These are phyloP conservation scores for Sicyos edulis DNA, from an alignment of 306 rosid species.

Conservation along the genomic window DNA sequence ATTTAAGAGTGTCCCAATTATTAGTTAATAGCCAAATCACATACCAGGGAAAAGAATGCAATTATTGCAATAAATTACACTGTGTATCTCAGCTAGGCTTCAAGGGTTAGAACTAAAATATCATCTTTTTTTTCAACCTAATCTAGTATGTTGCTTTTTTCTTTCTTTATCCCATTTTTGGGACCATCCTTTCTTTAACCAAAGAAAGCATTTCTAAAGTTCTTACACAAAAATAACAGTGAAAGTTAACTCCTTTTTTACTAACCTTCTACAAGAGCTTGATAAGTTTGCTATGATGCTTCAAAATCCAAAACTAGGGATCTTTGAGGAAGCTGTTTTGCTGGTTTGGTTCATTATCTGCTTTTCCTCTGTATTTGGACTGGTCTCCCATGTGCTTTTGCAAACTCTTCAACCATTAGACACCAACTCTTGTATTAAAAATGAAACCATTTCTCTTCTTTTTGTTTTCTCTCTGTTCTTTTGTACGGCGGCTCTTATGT, in stretches of 20 bases:
- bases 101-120: neutral
- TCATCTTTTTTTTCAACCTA: neutral
- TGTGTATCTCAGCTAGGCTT: neutral
- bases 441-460: neutral
- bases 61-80: constrained; percentile 5
- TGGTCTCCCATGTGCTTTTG: constrained; percentile 4
- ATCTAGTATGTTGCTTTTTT: neutral
- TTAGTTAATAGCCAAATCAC: no score
- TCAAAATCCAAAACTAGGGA: neutral
- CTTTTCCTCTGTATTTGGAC: neutral
- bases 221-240: no score
- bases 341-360: neutral
- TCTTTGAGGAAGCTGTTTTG: constrained; percentile 1
- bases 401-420: neutral
- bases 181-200: neutral
- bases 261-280: neutral
- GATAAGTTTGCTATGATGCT: neutral
- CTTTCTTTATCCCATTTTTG: neutral
- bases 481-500: neutral
- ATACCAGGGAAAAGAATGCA: neutral
- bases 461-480: no score
- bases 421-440: no score
- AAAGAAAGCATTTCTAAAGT: neutral
- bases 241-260: no score
- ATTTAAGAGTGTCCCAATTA: neutral